phyloP scores from a whole-genome alignment of 805 yeast genomes.

The Candida insectalens region DNA sequence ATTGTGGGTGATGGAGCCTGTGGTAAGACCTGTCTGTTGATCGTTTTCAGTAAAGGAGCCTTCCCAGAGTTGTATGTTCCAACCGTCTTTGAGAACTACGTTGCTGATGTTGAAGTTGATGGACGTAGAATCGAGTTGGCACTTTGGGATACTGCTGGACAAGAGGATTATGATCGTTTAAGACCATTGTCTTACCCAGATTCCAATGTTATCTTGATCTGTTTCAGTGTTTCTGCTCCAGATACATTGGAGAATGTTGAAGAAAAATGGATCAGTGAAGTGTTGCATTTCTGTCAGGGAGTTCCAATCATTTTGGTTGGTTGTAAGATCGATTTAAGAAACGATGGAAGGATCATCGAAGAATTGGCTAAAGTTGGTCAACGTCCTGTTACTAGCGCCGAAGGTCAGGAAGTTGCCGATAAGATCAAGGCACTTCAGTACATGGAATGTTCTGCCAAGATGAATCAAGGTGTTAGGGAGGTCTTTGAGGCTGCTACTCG shows the following conservation, averaged over 20 bases:
- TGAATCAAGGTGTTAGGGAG: conserved; percentile 86
- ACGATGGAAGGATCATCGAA: conserved; percentile 70
- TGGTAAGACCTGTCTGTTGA: conserved; percentile 89
- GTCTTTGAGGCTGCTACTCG: conserved; percentile 90
- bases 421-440: conserved; percentile 82
- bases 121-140: conserved; percentile 91
- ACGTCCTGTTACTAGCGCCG: conserved; percentile 71
- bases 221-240: conserved; percentile 86
- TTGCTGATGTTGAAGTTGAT: conserved; percentile 88
- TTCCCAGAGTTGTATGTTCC: conserved; percentile 95
- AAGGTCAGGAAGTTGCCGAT: conserved; percentile 81
- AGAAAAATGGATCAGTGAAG: conserved; percentile 94
- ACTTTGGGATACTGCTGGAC: conserved; percentile 98
- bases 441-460: conserved; percentile 87
- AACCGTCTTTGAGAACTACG: conserved; percentile 95
- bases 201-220: conserved; percentile 82
- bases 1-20: conserved; percentile 98
- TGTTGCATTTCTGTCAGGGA: conserved; percentile 87
- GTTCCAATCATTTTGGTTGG: conserved; percentile 90
- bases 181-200: conserved; percentile 91
- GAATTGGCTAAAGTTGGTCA: conserved; percentile 64
- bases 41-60: conserved; percentile 77
- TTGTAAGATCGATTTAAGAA: conserved; percentile 82
- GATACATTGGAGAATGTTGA: conserved; percentile 90
- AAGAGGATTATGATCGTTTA: conserved; percentile 92